phyloP scores from a whole-genome alignment of 257 asterid species.

The Pogostemon cablin region DNA sequence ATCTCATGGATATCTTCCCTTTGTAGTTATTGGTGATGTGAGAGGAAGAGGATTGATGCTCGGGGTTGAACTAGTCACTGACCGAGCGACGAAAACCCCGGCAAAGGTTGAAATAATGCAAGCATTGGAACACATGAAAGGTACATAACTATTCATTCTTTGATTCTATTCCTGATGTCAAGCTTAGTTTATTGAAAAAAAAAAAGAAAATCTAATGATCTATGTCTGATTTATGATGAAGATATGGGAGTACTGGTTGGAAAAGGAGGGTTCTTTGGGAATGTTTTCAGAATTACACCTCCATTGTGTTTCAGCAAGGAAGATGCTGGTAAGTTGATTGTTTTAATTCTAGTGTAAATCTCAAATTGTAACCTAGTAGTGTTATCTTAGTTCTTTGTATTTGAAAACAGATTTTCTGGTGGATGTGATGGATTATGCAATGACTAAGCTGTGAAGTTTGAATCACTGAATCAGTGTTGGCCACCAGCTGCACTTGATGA shows the following conservation, averaged over 20 bases:
- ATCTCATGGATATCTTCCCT: no score
- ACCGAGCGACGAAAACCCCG: constrained; percentile 58
- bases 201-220: not conserved
- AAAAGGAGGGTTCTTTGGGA: constrained; percentile 73
- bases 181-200: not conserved
- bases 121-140: constrained; percentile 72
- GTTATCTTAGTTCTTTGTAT: no score
- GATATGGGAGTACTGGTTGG: constrained; percentile 74
- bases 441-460: constrained; percentile 44
- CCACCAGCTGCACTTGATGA: no score
- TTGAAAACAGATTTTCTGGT: constrained; percentile 49
- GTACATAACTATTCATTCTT: constrained; percentile 30
- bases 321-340: constrained; percentile 55
- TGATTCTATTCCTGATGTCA: not conserved
- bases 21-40: constrained; percentile 73
- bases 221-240: constrained; percentile 14
- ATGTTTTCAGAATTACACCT: constrained; percentile 77
- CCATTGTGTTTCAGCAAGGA: constrained; percentile 68
- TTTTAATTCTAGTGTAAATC: not conserved
- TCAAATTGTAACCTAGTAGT: no score
- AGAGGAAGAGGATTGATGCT: constrained; percentile 84
- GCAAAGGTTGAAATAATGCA: constrained; percentile 53
- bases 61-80: constrained; percentile 72
- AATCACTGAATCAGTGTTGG: not conserved
- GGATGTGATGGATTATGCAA: constrained; percentile 57